Conservation (phyloP, 2,329 filamentous ascomycete species). For the Drechslerella dactyloides region DNA sequence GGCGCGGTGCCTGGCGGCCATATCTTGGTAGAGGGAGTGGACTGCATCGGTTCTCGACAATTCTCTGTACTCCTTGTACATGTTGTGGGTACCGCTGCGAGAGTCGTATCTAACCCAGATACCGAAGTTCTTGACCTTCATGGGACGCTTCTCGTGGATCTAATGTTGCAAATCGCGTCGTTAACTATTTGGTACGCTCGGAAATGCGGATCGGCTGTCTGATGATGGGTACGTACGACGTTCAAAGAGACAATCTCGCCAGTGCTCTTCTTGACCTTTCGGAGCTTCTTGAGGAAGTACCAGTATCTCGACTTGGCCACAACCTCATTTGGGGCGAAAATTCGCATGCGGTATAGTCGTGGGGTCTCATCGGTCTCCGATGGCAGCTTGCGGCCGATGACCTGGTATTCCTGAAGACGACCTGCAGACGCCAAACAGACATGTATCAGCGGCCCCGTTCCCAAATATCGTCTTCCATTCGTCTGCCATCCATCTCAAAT, state of each 20-base stretch:
- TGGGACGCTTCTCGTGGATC: conserved; percentile 98
- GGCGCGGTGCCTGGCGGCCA: conserved; percentile 97
- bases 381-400: conserved; percentile 99
- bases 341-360: conserved; percentile 99
- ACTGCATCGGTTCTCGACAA: conserved; percentile 95
- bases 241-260: conserved; percentile 99
- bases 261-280: conserved; percentile 99
- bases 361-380: conserved; percentile 95
- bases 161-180: conserved; percentile 57
- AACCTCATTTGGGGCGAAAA: conserved; percentile 96
- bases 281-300: conserved; percentile 99
- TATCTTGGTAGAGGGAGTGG: conserved; percentile 97
- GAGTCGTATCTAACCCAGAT: conserved; percentile 99
- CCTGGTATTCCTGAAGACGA: conserved; percentile 99
- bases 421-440: conserved; percentile 65
- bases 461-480: conserved; percentile 41
- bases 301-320: conserved; percentile 99
- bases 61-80: conserved; percentile 99
- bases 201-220: neutral
- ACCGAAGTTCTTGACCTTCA: conserved; percentile 99
- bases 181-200: conserved; percentile 19
- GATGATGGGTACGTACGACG: conserved; percentile 70
- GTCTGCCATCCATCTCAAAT: neutral
- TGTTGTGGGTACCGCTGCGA: conserved; percentile 99
- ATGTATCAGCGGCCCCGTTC: conserved; percentile 57